phyloP scores from a whole-genome alignment of 805 yeast genomes.

The Spathaspora arborariae region DNA sequence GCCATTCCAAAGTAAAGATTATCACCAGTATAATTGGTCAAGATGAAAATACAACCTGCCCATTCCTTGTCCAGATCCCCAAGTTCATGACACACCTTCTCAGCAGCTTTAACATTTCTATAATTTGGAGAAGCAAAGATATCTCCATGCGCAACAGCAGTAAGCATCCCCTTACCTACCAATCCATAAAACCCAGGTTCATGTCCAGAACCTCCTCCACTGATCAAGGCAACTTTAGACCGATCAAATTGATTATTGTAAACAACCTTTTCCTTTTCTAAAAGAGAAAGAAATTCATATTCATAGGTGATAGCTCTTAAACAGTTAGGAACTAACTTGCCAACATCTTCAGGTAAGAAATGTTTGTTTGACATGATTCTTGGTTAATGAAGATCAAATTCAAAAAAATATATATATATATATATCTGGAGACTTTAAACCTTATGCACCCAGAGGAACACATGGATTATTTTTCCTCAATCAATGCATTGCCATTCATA shows the following conservation, averaged over 20 bases:
- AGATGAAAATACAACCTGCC: conserved; percentile 29
- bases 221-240: conserved; percentile 26
- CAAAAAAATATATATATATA: background rate
- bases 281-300: conserved; percentile 31
- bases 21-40: conserved; percentile 39
- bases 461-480: background rate
- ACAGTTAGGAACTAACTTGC: conserved; percentile 33
- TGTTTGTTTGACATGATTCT: conserved; percentile 28
- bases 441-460: background rate
- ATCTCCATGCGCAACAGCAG: conserved; percentile 40
- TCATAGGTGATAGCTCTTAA: conserved; percentile 36
- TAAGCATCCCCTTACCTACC: conserved; percentile 35
- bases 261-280: conserved; percentile 36
- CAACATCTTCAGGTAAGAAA: conserved; percentile 33
- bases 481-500: background rate
- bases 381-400: background rate
- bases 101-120: conserved; percentile 34
- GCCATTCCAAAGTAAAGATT: conserved; percentile 39
- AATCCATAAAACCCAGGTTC: conserved; percentile 42
- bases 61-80: conserved; percentile 14
- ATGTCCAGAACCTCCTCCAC: conserved; percentile 44
- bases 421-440: background rate
- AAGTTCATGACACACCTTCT: conserved; percentile 23
- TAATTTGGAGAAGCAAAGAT: conserved; percentile 41
- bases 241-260: conserved; percentile 26